These are phyloP conservation scores for Alternaria viburni DNA, from an alignment of 2,329 filamentous ascomycete genomes.

Conservation along the genomic window DNA sequence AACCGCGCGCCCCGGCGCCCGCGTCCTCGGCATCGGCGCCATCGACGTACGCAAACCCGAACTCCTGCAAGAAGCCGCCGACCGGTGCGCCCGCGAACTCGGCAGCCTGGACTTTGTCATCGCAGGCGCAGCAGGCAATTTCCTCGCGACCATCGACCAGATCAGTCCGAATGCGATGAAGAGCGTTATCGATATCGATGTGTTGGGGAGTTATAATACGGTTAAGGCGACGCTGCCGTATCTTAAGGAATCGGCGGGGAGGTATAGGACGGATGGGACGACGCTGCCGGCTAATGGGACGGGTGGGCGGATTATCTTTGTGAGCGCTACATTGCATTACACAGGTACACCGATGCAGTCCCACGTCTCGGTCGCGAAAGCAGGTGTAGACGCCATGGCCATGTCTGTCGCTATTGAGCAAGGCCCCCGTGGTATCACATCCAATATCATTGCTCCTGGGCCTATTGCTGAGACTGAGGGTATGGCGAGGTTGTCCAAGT, in stretches of 20 bases:
- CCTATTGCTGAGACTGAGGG: slow-evolving; percentile 83
- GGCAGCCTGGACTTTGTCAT: slow-evolving; percentile 92
- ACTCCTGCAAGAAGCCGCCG: slow-evolving; percentile 74
- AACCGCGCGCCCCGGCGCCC: slow-evolving; percentile 76
- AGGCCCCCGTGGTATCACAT: slow-evolving; percentile 83
- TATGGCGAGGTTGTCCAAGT: slow-evolving; percentile 52
- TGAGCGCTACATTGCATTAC: slow-evolving; percentile 92
- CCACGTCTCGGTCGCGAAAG: slow-evolving; percentile 91
- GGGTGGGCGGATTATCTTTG: slow-evolving; percentile 84
- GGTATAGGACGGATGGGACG: slow-evolving; percentile 66
- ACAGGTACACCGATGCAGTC: slow-evolving; percentile 83
- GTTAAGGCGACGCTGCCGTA: slow-evolving; percentile 89
- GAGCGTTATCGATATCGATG: slow-evolving; percentile 94
- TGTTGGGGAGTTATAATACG: slow-evolving; percentile 92
- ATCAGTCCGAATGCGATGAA: slow-evolving; percentile 92
- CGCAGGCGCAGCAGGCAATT: slow-evolving; percentile 95
- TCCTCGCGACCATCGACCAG: slow-evolving; percentile 82
- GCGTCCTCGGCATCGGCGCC: slow-evolving; percentile 82
- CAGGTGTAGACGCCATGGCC: slow-evolving; percentile 84
- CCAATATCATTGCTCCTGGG: slow-evolving; percentile 88
- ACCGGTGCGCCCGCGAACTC: slow-evolving; percentile 79
- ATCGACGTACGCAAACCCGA: slow-evolving; percentile 72
- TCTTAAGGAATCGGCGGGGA: slow-evolving; percentile 74
- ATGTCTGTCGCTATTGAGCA: slow-evolving; percentile 84
- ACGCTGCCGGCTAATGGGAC: slow-evolving; percentile 58